phyloP scores from a whole-genome alignment of 495 filamentous ascomycete species.

The Extremus antarcticus region DNA sequence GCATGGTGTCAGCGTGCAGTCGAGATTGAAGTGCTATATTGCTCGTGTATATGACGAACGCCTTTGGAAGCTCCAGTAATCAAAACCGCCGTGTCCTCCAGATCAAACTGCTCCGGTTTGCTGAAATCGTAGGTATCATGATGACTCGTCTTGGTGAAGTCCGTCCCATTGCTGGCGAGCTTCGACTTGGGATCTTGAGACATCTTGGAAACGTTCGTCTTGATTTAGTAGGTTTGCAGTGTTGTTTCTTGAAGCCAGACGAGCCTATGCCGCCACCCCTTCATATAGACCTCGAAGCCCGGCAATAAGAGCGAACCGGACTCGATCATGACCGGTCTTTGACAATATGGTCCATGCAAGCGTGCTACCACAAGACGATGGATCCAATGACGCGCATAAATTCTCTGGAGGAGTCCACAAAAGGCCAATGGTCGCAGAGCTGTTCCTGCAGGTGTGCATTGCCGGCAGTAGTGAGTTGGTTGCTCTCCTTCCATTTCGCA shows the following conservation, averaged over 20 bases:
- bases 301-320: not conserved
- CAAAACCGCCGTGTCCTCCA: slow-evolving; percentile 20
- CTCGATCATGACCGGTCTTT: not conserved
- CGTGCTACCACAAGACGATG: not conserved
- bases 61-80: slow-evolving; percentile 27
- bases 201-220: not conserved
- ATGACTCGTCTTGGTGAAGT: slow-evolving; percentile 3
- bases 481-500: too few relatives aligned
- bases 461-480: not conserved
- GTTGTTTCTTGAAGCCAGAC: too few relatives aligned
- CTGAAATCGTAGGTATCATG: slow-evolving; percentile 25
- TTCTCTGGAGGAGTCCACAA: not conserved
- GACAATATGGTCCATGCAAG: not conserved
- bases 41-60: slow-evolving; percentile 4
- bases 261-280: too few relatives aligned
- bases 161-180: not conserved
- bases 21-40: too few relatives aligned
- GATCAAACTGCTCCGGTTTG: slow-evolving; percentile 13
- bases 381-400: not conserved
- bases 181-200: slow-evolving; percentile 1
- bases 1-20: not conserved
- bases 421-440: not conserved
- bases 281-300: too few relatives aligned
- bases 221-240: too few relatives aligned
- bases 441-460: not conserved